Conservation (phyloP, 2,329 filamentous ascomycete species). For the Alternaria triticimaculans region DNA sequence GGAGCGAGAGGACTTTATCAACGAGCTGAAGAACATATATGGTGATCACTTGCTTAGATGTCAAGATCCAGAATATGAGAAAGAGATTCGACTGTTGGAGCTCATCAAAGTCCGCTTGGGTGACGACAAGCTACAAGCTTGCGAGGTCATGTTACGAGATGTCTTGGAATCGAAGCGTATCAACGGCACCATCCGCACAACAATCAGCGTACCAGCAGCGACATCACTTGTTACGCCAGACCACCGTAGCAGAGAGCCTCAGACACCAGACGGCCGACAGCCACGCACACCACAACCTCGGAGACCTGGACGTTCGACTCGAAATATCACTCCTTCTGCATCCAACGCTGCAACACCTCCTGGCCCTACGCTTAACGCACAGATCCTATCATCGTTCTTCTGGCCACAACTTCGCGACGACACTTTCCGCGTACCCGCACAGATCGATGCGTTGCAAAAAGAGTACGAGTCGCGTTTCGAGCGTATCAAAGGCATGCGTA, state of each 20-base stretch:
- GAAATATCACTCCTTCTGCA: slow-evolving; percentile 19
- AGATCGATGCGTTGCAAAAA: slow-evolving; percentile 67
- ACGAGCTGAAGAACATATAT: slow-evolving; percentile 89
- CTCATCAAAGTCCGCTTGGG: slow-evolving; percentile 89
- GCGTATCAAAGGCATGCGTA: slow-evolving; percentile 79
- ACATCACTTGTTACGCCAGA: slow-evolving; percentile 28
- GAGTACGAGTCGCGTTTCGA: slow-evolving; percentile 80
- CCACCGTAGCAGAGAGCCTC: slow-evolving; percentile 16
- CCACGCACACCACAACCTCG: slow-evolving; percentile 37
- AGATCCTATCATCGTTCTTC: slow-evolving; percentile 90
- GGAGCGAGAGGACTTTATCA: slow-evolving; percentile 92
- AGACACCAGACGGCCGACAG: slow-evolving; percentile 27
- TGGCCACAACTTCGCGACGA: slow-evolving; percentile 84
- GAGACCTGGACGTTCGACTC: slow-evolving; percentile 20
- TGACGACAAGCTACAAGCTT: slow-evolving; percentile 83
- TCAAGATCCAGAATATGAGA: slow-evolving; percentile 70
- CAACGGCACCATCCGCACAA: slow-evolving; percentile 60
- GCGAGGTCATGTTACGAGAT: slow-evolving; percentile 97
- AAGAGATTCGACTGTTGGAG: slow-evolving; percentile 81
- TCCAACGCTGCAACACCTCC: slow-evolving; percentile 41
- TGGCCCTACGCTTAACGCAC: slow-evolving; percentile 67
- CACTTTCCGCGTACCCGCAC: slow-evolving; percentile 67
- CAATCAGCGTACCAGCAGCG: slow-evolving; percentile 14
- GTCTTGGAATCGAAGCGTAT: slow-evolving; percentile 82
- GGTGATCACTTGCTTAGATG: slow-evolving; percentile 76